Evolutionary conservation across 306 rosid species (phyloP), one percentile per base, ranked within the genome.

Genomic region (Lotus japonicus): DNA sequence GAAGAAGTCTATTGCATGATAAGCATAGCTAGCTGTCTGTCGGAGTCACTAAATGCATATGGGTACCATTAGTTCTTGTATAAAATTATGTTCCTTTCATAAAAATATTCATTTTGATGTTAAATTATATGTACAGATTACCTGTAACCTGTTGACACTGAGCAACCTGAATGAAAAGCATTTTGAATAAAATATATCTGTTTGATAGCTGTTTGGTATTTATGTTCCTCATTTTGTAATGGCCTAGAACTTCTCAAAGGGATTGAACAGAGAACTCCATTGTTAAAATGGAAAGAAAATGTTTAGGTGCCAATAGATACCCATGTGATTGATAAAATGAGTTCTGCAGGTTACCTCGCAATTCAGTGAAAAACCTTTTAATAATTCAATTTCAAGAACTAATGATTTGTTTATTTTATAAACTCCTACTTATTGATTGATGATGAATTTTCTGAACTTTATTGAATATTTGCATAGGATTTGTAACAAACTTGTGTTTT

Each of bases 121-220:
- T 43, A 11, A 70, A 64, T 38, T 77, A 12, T 50, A 31, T 80
- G 88, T 77, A 84, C 83, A 84, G 75, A 62, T 71, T 64, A 68
- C 54, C 62, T 62, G 19, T 71, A 58, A 68, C 54, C 62, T 62
- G 19, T 61, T 58, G 72, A 59, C 57, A 44, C 63, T 9, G 48
- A 16, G 79, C 65, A 72, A 64, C 39, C 70, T 54, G 52, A 16
- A 35, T 33, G 62, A 70, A 45, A 60, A 63, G 51, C 62, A 64
- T 72, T 62, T 60, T 19, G 63, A 78, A 81, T 73, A 57, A 63
- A 73, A 60, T 46, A 60, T 46, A 13, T 48, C 8, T 26, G 11
- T 43, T 61, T 59, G 43, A 26, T 33, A 36, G 49, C 41, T 15
- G 21, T 54, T 63, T 66, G 59, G 19, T 23, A 46, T 31, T 44